These are phyloP conservation scores for Pseudogymnoascus destructans DNA, from an alignment of 2,329 filamentous ascomycete species.

Conservation along the genomic window DNA sequence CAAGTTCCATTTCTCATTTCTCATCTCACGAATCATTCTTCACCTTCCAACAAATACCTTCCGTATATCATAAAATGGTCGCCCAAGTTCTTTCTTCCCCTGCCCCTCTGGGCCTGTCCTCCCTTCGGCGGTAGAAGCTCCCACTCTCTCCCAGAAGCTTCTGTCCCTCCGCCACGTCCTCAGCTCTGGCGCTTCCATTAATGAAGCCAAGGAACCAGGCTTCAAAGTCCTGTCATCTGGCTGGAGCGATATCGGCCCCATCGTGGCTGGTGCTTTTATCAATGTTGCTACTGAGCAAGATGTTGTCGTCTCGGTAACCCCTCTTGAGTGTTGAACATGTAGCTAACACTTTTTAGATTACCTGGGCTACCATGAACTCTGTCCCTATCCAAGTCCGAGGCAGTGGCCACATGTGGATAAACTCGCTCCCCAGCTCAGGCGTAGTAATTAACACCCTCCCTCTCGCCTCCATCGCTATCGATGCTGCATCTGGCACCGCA, in stretches of 20 bases:
- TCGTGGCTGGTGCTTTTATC: background rate
- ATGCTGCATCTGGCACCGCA: background rate
- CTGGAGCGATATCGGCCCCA: background rate
- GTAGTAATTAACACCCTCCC: background rate
- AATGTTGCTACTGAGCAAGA: background rate
- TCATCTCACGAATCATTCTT: background rate
- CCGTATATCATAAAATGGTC: background rate
- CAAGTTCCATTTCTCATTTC: background rate
- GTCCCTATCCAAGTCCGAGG: background rate
- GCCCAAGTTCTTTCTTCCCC: background rate
- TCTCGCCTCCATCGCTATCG: background rate
- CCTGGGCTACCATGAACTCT: background rate
- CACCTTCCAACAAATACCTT: background rate
- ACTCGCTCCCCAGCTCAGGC: background rate
- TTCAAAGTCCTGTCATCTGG: background rate
- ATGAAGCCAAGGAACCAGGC: background rate
- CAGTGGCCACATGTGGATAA: background rate
- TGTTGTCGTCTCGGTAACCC: background rate
- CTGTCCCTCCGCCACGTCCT: background rate
- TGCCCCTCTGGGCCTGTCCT: background rate
- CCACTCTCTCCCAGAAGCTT: background rate
- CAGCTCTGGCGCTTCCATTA: background rate
- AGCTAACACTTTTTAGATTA: background rate
- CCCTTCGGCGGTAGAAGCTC: background rate
- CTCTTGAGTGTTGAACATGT: background rate